Percentiles rank a stretch among this genome's conserved stretches.
Conservation (phyloP, 495 filamentous ascomycete species). For the Podospora pseudoanserina region DNA sequence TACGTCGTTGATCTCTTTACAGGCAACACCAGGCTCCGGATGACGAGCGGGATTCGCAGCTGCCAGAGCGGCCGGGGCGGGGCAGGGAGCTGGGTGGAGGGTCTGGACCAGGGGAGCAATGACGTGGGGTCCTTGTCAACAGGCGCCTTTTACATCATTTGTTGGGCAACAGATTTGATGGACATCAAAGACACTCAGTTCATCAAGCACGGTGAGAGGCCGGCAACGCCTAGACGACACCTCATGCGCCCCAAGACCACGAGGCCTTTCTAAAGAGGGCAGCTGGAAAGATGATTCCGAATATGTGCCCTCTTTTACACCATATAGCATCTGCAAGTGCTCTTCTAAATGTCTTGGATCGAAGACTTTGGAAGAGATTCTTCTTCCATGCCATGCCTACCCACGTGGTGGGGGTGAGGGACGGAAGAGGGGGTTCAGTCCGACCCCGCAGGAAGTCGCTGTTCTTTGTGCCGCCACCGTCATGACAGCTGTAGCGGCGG, state of each 20-base stretch:
- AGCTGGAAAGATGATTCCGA: not conserved
- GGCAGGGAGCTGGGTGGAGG: slow-evolving; percentile 6
- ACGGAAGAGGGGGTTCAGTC: slow-evolving; percentile 1
- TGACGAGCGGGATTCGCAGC: slow-evolving; percentile 13
- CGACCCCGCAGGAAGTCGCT: not conserved
- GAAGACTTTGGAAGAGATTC: not conserved
- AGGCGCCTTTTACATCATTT: slow-evolving; percentile 8
- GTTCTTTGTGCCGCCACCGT: not conserved
- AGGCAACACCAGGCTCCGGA: slow-evolving; percentile 15
- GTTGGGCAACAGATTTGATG: slow-evolving; percentile 1
- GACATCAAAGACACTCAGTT: not conserved
- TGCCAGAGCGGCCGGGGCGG: slow-evolving; percentile 12
- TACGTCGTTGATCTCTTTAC: slow-evolving; percentile 15
- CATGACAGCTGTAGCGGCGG: no score
- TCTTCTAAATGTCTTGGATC: slow-evolving; percentile 4
- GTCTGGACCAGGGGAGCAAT: slow-evolving; percentile 8
- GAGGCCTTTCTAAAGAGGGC: not conserved
- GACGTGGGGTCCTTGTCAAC: slow-evolving; percentile 16
- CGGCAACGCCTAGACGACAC: not conserved
- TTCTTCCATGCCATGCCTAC: slow-evolving; percentile 4
- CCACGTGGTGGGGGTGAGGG: slow-evolving; percentile 13
- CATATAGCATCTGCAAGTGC: not conserved
- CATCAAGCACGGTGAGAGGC: not conserved
- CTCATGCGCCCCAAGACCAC: not conserved
- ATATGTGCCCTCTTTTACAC: not conserved